A percentile compares a stretch with the other conserved stretches of the same genome.
Conservation (phyloP, 108 stramenopile genomes). For the Nitzschia sp. region DNA sequence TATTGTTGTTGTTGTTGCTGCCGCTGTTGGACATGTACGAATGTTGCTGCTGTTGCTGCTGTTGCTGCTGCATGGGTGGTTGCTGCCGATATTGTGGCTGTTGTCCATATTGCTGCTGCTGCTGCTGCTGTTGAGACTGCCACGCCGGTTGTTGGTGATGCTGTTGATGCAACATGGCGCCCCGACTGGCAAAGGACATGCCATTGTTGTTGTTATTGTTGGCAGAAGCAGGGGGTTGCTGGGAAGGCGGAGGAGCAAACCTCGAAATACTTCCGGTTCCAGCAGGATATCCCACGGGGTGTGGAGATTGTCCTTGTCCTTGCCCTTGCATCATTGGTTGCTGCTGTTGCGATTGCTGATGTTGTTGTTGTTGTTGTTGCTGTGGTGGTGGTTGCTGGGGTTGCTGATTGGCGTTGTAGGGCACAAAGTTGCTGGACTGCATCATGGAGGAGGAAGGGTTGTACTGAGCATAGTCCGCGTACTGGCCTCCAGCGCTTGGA, state of each 20-base stretch:
- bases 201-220: conserved; percentile 4
- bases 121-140: conserved; percentile 7
- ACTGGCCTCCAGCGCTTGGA: neutral
- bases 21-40: neutral
- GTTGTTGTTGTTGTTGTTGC: neutral
- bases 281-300: conserved; percentile 14
- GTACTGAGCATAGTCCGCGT: too few relatives aligned
- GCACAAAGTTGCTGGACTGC: neutral
- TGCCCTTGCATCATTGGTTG: conserved; percentile 15
- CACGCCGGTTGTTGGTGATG: neutral
- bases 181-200: conserved; percentile 10
- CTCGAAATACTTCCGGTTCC: conserved; percentile 38
- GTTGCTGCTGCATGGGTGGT: conserved; percentile 14
- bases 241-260: conserved; percentile 23
- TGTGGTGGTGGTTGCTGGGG: conserved; percentile 20
- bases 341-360: neutral
- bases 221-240: neutral
- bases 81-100: conserved; percentile 25
- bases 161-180: neutral
- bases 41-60: neutral
- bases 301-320: conserved; percentile 5
- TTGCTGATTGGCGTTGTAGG: conserved; percentile 12
- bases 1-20: conserved; percentile 9
- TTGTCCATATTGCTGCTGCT: conserved; percentile 18
- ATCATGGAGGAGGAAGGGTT: neutral